Evolutionary conservation across 352 stramenopile genomes (phyloP).

Genomic region (Phytopythium oedochilum): DNA sequence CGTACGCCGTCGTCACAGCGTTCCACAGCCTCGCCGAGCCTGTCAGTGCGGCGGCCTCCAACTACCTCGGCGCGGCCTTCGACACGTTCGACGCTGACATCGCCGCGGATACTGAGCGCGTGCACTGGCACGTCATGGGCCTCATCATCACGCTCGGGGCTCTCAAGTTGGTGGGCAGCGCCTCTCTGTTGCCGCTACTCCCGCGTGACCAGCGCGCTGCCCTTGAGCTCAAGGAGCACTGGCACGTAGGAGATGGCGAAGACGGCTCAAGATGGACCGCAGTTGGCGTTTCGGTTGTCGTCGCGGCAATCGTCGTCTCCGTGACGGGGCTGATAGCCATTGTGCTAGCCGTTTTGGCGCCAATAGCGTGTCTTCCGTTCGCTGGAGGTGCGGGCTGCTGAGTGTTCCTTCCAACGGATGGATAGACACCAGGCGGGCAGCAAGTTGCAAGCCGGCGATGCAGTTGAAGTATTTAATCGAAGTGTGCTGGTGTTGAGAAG

Average conservation of each 20-base stretch:
- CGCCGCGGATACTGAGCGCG: constrained; percentile 32
- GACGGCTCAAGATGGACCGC: constrained; percentile 30
- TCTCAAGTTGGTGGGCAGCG: constrained; percentile 33
- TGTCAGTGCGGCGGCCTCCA: constrained; percentile 48
- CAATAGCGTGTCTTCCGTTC: constrained; percentile 49
- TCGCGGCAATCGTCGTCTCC: constrained; percentile 21
- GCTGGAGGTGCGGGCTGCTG: constrained; percentile 55
- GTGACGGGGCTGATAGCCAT: constrained; percentile 44
- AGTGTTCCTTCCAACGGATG: no score
- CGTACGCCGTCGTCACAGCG: constrained; percentile 72
- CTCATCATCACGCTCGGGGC: constrained; percentile 55
- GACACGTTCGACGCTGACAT: constrained; percentile 61
- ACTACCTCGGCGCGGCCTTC: constrained; percentile 50
- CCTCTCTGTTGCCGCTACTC: constrained; percentile 45
- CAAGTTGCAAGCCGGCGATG: background rate
- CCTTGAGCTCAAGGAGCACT: constrained; percentile 26
- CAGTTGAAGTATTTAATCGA: constrained; percentile 14
- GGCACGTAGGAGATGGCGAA: constrained; percentile 21
- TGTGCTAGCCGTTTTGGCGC: constrained; percentile 53
- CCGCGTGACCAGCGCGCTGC: constrained; percentile 45
- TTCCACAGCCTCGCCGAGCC: constrained; percentile 72
- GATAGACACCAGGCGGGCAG: background rate
- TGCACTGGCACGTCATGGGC: constrained; percentile 53
- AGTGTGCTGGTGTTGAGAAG: constrained; percentile 18
- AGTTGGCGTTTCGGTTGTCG: constrained; percentile 48